Base-by-base conservation (phyloP, 75 land plant genomes). In the Chamaecyparis obtusa region DNA sequence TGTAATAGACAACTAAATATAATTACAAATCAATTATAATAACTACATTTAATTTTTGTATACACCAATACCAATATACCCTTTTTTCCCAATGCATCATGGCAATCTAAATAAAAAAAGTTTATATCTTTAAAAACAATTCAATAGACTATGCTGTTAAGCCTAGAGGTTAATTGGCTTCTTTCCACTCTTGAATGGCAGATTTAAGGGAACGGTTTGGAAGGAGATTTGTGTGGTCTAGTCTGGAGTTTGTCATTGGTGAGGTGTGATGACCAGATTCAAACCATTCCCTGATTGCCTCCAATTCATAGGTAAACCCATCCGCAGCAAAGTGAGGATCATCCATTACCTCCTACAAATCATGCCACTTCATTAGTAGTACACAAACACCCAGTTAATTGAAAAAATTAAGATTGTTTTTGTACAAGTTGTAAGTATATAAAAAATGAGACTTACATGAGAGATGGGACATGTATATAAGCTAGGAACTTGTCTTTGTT, bases 141-240 rank as follows among this genome's bases (percentile, higher is more conserved):
- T 48, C 24, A 19, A 21, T 57, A 57, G 6, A 19, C 24, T 57
- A 57, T 19, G 24, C 0, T 21, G 7, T 21, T 57, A 57, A 5
- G 64, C 5, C 17, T 57, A 0, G 64, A 57, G 5, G 6, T 5
- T 21, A 32, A 71, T 32, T 32, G 14, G 14, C 35, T 32, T 2
- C 27, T 33, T 74, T 6, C 96, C 96, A 95, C 41, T 93, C 92
- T 49, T 86, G 91, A 35, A 95, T 93, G 21, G 93, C 92, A 76
- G 94, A 90, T 11, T 89, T 87, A 78, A 95, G 54, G 15, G 91
- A 88, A 72, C 85, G 88, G 84, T 95, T 93, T 84, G 95, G 96
- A 71, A 86, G 86, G 39, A 93, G 78, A 41, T 51, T 2, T 32
- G 72, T 85, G 83, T 93, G 90, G 33, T 72, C 78, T 8, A 95